phyloP scores from a whole-genome alignment of 2,329 filamentous ascomycete species.

The Ophiobolus disseminans region DNA sequence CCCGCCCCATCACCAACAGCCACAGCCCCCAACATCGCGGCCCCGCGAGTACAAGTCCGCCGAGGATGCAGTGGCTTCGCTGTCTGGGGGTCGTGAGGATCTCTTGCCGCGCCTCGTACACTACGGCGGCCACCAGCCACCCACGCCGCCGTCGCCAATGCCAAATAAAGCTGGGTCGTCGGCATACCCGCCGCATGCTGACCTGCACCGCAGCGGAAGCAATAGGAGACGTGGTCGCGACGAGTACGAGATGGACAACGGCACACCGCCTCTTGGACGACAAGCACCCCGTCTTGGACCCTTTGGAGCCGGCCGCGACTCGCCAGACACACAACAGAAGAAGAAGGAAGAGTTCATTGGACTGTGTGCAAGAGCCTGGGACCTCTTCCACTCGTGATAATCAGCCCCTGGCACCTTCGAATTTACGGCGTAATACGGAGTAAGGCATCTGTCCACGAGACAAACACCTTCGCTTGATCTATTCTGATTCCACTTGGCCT shows the following conservation, averaged over 20 bases:
- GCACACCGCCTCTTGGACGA: slow-evolving; percentile 81
- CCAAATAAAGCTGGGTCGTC: slow-evolving; percentile 52
- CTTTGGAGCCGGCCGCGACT: slow-evolving; percentile 82
- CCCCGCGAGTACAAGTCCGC: slow-evolving; percentile 91
- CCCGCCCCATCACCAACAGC: slow-evolving; percentile 60
- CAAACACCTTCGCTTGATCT: slow-evolving; percentile 29
- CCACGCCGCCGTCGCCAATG: slow-evolving; percentile 84
- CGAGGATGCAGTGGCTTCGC: slow-evolving; percentile 89
- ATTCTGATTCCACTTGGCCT: slow-evolving; percentile 24
- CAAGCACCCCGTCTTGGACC: slow-evolving; percentile 62
- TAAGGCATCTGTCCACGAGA: slow-evolving; percentile 23
- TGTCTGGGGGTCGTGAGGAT: slow-evolving; percentile 91
- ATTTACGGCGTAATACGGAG: slow-evolving; percentile 31
- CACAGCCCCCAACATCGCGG: slow-evolving; percentile 63
- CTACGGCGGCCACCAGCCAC: slow-evolving; percentile 92
- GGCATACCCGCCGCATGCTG: slow-evolving; percentile 36
- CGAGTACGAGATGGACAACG: slow-evolving; percentile 89
- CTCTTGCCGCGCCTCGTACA: slow-evolving; percentile 92
- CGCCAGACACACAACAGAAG: slow-evolving; percentile 78
- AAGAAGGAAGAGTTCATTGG: slow-evolving; percentile 94
- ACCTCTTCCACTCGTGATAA: slow-evolving; percentile 86
- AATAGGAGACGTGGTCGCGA: slow-evolving; percentile 79
- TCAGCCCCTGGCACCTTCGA: slow-evolving; percentile 16
- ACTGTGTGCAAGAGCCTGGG: slow-evolving; percentile 90
- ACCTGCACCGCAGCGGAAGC: slow-evolving; percentile 61